phyloP scores from a whole-genome alignment of 139 green algal genomes.

The Eudorina sp. region DNA sequence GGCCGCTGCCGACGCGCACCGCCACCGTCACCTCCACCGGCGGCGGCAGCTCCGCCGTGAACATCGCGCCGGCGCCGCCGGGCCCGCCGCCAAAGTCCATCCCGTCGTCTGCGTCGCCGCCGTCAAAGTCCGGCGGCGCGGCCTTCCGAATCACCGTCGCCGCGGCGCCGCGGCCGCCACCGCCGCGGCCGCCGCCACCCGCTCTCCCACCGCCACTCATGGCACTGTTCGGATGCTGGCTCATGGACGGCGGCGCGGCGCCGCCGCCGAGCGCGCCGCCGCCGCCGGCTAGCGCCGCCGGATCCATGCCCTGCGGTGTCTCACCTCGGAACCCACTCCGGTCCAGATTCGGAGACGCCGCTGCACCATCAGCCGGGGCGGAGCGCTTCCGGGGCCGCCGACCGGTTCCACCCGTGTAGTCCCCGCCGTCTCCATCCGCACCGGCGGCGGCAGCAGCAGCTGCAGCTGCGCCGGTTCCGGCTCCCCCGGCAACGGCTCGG shows the following conservation, averaged over 20 bases:
- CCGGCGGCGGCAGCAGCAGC: neutral
- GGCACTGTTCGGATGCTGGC: neutral
- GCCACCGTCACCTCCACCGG: conserved; percentile 39
- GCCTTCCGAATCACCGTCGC: too few species aligned
- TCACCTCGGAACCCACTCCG: neutral
- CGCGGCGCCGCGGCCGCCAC: too few species aligned
- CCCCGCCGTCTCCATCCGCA: neutral
- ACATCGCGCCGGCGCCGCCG: neutral
- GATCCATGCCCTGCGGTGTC: neutral
- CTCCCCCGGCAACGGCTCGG: too few species aligned
- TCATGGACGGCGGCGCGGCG: neutral
- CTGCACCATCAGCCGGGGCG: neutral
- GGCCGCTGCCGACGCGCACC: neutral
- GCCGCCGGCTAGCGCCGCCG: neutral
- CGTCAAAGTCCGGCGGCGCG: neutral
- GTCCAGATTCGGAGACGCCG: neutral
- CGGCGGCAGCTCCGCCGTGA: neutral
- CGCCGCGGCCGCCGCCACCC: too few species aligned
- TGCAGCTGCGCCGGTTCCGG: neutral
- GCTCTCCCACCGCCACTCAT: neutral
- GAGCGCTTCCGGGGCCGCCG: conserved; percentile 2
- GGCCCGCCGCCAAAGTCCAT: neutral
- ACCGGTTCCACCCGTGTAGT: neutral
- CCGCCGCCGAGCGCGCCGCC: neutral
- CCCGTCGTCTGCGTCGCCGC: neutral